These are phyloP conservation scores for Solanum chiquidenum DNA, from an alignment of 257 asterid genomes.

Conservation along the genomic window DNA sequence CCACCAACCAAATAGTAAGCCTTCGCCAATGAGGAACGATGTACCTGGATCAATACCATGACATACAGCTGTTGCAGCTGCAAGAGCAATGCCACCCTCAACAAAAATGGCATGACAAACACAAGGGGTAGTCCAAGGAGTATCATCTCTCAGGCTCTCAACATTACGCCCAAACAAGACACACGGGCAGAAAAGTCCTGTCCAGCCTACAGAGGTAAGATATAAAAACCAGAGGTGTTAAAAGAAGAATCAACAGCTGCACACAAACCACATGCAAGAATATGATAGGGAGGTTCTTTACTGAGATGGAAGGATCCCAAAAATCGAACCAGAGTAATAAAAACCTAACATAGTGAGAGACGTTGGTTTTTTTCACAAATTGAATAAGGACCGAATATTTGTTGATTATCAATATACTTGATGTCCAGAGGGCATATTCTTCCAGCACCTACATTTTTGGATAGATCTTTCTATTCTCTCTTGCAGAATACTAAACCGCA, in stretches of 20 bases:
- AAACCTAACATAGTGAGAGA: not conserved
- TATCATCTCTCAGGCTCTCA: slow-evolving; percentile 67
- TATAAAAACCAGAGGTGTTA: not conserved
- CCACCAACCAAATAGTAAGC: slow-evolving; percentile 97
- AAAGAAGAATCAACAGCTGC: not conserved
- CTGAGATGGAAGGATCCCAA: not conserved
- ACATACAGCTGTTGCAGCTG: slow-evolving; percentile 59
- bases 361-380: not conserved
- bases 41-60: slow-evolving; percentile 90
- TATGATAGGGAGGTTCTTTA: not conserved
- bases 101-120: slow-evolving; percentile 82
- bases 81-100: slow-evolving; percentile 84
- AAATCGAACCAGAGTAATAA: not conserved
- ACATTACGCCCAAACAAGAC: slow-evolving; percentile 6
- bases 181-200: slow-evolving; percentile 7
- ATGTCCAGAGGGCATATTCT: not conserved
- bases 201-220: slow-evolving; percentile 4
- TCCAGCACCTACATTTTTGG: not conserved
- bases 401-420: not conserved
- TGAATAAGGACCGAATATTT: not conserved
- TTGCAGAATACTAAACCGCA: not conserved
- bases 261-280: not conserved
- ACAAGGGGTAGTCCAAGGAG: slow-evolving; percentile 91
- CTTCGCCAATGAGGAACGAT: slow-evolving; percentile 75
- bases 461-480: not conserved